Evolutionary conservation across 2,329 filamentous ascomycete genomes (phyloP).

Genomic region (Ophiobolus disseminans): DNA sequence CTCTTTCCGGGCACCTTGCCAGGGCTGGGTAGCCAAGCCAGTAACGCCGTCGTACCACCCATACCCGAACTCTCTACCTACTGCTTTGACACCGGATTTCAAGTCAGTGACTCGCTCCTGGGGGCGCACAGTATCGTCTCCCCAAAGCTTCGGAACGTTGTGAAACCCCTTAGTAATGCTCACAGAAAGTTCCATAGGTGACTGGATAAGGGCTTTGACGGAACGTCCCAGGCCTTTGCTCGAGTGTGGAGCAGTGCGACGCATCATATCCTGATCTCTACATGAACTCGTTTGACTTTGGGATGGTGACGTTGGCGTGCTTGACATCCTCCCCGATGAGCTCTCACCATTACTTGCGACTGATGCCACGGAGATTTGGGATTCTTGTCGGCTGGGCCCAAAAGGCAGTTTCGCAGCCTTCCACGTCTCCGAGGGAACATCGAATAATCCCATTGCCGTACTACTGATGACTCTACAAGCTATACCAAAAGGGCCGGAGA

Average conservation of each 20-base stretch:
- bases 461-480: conserved; percentile 61
- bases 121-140: conserved; percentile 27
- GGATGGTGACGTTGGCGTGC: background rate
- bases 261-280: conserved; percentile 27
- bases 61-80: conserved; percentile 31
- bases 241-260: conserved; percentile 22
- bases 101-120: conserved; percentile 27
- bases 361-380: conserved; percentile 6
- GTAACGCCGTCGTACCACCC: conserved; percentile 32
- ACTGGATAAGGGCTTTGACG: conserved; percentile 12
- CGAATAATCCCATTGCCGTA: conserved; percentile 78
- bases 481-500: conserved; percentile 51
- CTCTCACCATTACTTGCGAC: conserved; percentile 3
- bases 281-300: background rate
- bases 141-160: conserved; percentile 30
- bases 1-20: conserved; percentile 25
- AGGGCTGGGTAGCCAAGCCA: conserved; percentile 29
- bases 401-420: conserved; percentile 37
- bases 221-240: conserved; percentile 20
- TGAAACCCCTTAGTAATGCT: conserved; percentile 28
- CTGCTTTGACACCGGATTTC: conserved; percentile 22
- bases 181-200: conserved; percentile 21
- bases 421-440: conserved; percentile 63
- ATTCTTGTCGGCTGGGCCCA: conserved; percentile 12
- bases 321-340: background rate